Evolutionary conservation across 371 early-diverging fungal species (phyloP).

Genomic region (Haplosporangium sp.): DNA sequence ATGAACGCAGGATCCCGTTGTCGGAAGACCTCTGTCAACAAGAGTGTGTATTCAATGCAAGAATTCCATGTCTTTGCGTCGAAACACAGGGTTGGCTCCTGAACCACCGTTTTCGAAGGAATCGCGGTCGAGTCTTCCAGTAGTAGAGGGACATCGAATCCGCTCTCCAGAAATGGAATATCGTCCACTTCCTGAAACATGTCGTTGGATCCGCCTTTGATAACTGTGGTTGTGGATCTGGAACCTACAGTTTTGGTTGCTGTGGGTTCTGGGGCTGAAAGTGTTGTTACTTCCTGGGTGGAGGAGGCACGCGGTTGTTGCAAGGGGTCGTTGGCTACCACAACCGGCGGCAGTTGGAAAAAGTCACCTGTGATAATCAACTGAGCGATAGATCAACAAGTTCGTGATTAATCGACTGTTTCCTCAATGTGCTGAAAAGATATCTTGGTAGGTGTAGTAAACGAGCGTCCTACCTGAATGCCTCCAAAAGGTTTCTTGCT

Average conservation of each 20-base stretch:
- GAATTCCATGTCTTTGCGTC: constrained; percentile 77
- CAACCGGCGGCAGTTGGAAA: constrained; percentile 92
- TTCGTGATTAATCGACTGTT: not conserved
- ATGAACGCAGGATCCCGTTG: constrained; percentile 68
- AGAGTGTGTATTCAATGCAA: constrained; percentile 60
- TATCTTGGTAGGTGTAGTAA: too few species aligned
- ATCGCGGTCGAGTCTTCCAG: not conserved
- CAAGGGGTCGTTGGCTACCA: constrained; percentile 17
- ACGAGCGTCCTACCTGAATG: constrained; percentile 71
- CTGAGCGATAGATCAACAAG: constrained; percentile 43
- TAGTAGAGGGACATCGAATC: not conserved
- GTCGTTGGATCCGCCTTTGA: constrained; percentile 7
- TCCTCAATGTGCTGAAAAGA: too few species aligned
- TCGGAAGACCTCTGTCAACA: constrained; percentile 66
- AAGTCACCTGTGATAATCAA: constrained; percentile 90
- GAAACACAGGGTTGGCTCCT: constrained; percentile 71
- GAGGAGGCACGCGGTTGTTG: not conserved
- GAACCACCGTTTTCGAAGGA: not conserved
- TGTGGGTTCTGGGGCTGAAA: not conserved
- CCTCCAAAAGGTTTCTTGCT: constrained; percentile 84
- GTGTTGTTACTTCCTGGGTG: not conserved
- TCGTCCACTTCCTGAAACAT: not conserved
- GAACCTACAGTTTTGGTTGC: not conserved
- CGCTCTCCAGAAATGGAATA: not conserved
- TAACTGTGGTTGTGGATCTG: constrained; percentile 27